Base-by-base conservation (phyloP, 129 eudicot genomes). In the Cynara cardunculus region DNA sequence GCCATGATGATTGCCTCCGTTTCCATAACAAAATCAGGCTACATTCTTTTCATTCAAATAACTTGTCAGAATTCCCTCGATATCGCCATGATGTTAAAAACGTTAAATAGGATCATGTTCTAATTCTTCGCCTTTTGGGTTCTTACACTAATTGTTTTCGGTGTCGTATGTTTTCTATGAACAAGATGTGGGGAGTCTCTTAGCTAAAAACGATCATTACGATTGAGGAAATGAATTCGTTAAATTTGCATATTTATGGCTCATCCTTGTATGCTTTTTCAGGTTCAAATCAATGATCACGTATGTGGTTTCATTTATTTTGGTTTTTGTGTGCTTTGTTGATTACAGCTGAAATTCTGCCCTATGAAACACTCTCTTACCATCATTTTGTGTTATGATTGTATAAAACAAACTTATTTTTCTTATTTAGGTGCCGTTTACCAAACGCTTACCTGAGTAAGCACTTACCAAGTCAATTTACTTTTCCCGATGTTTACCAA, bases 101-200 rank as follows among this genome's bases (percentile, higher is more conserved):
- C 72, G 32, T n/a, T n/a, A 6, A 30, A 56, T 9, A 13, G 7
- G 12, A 32, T 77, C 64, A 34, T 37, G 74, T 39, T 49, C 7
- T 27, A 24, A 49, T 75, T 24, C 7, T 24, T 82, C 12, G 28
- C 35, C 24, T 71, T 18, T 28, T 39, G 34, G 25, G 12, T 31
- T 24, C 11, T 56, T 69, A 30, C 76, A 10, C 56, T 73, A n/a
- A 72, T 24, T 49, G 56, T 25, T 75, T 61, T 66, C 9, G 18
- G 21, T 21, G 92, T 93, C 78, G 86, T 90, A 62, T 93, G 97
- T 86, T 84, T 90, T 56, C 75, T 80, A 25, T 93, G 96, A 93
- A 80, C 97, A 93, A 87, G 93, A 93, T 78, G 97, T 93, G 74
- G n/a, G n/a, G n/a, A 90, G 97, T 84, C 35, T 49, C 28, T 56